Evolutionary conservation across 306 rosid genomes (phyloP).

Genomic region (Prunus mira): DNA sequence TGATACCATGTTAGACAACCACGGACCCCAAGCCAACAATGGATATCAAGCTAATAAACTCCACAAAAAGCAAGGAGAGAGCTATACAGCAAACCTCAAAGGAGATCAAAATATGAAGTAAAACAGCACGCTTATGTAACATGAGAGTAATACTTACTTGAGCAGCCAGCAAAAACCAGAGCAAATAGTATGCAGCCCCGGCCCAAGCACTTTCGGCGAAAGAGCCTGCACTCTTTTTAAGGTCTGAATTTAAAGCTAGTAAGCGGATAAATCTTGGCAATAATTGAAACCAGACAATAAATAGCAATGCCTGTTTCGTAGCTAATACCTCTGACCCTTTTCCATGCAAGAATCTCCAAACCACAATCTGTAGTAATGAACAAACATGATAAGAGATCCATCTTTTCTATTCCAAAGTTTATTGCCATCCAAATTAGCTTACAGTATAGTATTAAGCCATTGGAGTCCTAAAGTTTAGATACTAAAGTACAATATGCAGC

Average conservation of each 20-base stretch:
- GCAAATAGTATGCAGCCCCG: conserved; percentile 82
- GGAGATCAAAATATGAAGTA: neutral
- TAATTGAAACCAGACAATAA: conserved; percentile 59
- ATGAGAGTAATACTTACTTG: conserved; percentile 56
- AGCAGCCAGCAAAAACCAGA: conserved; percentile 79
- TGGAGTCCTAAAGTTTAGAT: neutral
- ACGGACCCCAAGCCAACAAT: no score
- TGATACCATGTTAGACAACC: no score
- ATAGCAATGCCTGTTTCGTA: conserved; percentile 64
- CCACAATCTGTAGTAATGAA: conserved; percentile 51
- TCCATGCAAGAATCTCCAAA: conserved; percentile 49
- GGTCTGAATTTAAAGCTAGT: conserved; percentile 71
- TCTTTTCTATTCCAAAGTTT: neutral
- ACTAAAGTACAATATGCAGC: neutral
- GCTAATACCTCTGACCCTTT: conserved; percentile 52
- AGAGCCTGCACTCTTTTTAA: conserved; percentile 83
- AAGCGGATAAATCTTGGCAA: conserved; percentile 74
- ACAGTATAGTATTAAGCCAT: neutral
- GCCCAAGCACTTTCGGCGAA: conserved; percentile 82
- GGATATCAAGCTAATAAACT: neutral
- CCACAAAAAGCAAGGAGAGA: neutral
- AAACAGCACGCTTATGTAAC: neutral
- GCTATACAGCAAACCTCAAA: neutral
- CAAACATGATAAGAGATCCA: neutral
- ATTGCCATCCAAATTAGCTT: neutral